Evolutionary conservation across 2,329 filamentous ascomycete species (phyloP).

Genomic region (Aspergillus sp.): DNA sequence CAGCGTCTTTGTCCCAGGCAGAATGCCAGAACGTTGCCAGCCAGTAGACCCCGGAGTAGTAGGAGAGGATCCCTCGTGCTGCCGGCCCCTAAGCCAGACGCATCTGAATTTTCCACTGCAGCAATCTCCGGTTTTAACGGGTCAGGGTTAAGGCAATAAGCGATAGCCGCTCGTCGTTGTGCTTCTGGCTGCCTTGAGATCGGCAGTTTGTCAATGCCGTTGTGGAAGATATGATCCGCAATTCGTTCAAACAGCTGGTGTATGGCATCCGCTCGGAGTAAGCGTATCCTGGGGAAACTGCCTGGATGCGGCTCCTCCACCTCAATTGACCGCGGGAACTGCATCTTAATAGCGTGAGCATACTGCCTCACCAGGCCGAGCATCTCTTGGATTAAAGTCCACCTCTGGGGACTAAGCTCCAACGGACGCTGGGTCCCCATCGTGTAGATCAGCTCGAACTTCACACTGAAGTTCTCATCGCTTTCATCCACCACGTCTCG

Average conservation of each 20-base stretch:
- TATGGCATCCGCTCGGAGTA: conserved; percentile 47
- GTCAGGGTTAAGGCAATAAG: conserved; percentile 49
- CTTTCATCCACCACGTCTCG: conserved; percentile 66
- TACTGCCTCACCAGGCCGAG: conserved; percentile 48
- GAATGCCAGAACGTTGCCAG: conserved; percentile 57
- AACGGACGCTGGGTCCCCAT: conserved; percentile 56
- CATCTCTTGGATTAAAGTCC: conserved; percentile 58
- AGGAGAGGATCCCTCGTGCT: conserved; percentile 36
- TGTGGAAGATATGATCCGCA: conserved; percentile 43
- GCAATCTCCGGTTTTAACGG: conserved; percentile 35
- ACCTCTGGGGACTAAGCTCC: conserved; percentile 58
- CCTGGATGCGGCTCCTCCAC: conserved; percentile 35
- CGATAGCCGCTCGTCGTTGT: conserved; percentile 36
- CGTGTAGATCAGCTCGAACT: conserved; percentile 65
- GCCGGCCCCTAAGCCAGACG: conserved; percentile 49
- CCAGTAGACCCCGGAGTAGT: conserved; percentile 53
- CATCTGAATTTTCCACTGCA: conserved; percentile 33
- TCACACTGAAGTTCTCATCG: conserved; percentile 63
- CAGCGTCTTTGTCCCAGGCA: conserved; percentile 60
- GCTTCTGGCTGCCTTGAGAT: conserved; percentile 38
- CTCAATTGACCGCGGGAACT: conserved; percentile 48
- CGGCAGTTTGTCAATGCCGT: conserved; percentile 50
- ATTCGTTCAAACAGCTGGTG: conserved; percentile 29
- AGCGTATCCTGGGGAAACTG: conserved; percentile 52
- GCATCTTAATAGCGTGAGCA: conserved; percentile 29